Base-by-base conservation (phyloP, 441 rosid genomes). In the Breynia disticha region DNA sequence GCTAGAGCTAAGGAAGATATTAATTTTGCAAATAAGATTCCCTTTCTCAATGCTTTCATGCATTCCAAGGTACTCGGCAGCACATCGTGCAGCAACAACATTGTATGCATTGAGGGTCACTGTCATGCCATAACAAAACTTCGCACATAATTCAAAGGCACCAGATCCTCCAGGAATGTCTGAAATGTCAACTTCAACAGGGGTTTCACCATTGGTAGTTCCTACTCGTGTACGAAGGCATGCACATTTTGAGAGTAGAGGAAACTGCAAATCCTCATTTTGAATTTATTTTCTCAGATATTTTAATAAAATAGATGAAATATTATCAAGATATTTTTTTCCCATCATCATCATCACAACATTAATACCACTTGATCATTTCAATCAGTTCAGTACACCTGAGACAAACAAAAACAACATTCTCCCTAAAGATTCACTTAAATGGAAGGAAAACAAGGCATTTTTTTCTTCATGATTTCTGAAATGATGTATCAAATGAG, bases 1-100 rank as follows among this genome's bases (percentile, higher is more conserved):
- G 67, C 90, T 78, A 2, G 88, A 70, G 72, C 62, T 79, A 48
- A 84, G 84, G 62, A 87, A 87, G 58, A 87, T 84, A 48, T 87
- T 88, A n/a, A 82, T 72, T 70, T 87, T 84, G 77, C 81, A 81
- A 58, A 76, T 65, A 28, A 87, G 82, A 42, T 87, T 87, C 66
- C 94, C 94, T 69, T 84, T 84, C 62, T 87, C 96, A 12, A 76
- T 62, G 16, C 68, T 63, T 64, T 87, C 96, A 4, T 84, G 66
- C 94, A 87, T 87, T 65, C 75, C 90, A 2, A 87, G 73, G 72
- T 79, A 81, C 66, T 87, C 88, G 4, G 96, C 83, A 1, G 96
- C 88, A 24, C 90, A 84, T 61, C 86, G 75, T 11, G 83, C 76
- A 3, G 76, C 77, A 1, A 87, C 71, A 13, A 87, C 82, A 55